Evolutionary conservation across 2,329 filamentous ascomycete genomes (phyloP), one percentile per base, ranked within the genome.

Genomic region (Aspergillus proliferans): DNA sequence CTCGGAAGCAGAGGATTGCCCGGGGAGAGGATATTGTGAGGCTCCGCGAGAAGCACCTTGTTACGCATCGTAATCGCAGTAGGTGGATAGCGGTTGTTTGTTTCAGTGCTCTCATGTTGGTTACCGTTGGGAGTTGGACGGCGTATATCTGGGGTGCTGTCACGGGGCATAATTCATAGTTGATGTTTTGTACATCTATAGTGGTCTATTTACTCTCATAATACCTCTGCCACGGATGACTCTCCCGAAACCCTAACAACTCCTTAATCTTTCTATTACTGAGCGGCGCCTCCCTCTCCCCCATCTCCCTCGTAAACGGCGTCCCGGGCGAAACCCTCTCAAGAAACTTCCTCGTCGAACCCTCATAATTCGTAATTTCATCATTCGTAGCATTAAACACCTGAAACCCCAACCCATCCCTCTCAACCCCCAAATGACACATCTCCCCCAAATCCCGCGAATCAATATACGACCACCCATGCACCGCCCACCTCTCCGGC

Each of bases 301-400:
- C 80, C 76, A 84, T 75, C 50, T 81, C 73, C 45, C 79, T 67
- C 22, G 74, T 80, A 40, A 85, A 70, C 1, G 72, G 70, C 12
- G 74, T 76, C 18, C 73, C 66, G 0, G 80, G 79, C 47, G 71
- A 76, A 8, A 65, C 65, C 57, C 75, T 70, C 57, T 73, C 67
- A 47, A 84, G 57, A 50, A 83, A 80, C 49, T 78, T 71, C 40
- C 66, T 67, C 0, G 79, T 82, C 0, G 77, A 75, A 19, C 71
- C 62, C 7, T 69, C 73, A 3, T 76, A 53, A 45, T 61, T 76
- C 0, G 81, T 84, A 44, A 83, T 83, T 2, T 73, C 78, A 57
- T 82, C 75, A 57, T 85, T 85, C 0, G 80, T 82, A 1, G 80
- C 81, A 58, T 85, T 85, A 64, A 84, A 85, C 0, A 84, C 67